Percentiles rank a stretch among this genome's conserved stretches.
phyloP scores from a whole-genome alignment of 352 stramenopile species.

The Peronospora belbahrii region DNA sequence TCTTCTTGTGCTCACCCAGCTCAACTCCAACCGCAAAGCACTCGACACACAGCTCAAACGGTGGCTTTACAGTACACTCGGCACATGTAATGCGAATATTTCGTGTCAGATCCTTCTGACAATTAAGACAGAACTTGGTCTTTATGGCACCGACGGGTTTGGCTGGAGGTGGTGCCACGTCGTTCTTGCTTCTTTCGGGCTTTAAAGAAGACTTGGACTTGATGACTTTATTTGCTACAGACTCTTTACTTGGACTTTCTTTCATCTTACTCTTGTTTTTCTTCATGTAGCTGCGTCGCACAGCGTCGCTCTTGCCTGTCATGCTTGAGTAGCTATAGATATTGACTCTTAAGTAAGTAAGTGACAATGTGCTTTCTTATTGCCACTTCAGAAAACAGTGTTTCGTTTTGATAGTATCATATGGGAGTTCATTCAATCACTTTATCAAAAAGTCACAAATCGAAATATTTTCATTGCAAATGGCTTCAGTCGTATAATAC shows the following conservation, averaged over 20 bases:
- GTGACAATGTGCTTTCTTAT: too few species aligned
- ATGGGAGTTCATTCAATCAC: neutral
- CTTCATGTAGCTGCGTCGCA: conserved; percentile 25
- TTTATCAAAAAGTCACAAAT: neutral
- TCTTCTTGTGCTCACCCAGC: conserved; percentile 75
- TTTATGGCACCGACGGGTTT: conserved; percentile 38
- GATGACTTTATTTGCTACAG: neutral
- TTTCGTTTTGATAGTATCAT: too few species aligned
- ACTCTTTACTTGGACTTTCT: conserved; percentile 1
- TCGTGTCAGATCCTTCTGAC: conserved; percentile 76
- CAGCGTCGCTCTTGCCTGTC: conserved; percentile 13
- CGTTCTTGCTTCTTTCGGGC: conserved; percentile 1
- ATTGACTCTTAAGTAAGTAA: conserved; percentile 19
- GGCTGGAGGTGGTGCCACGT: conserved; percentile 11
- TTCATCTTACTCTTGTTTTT: conserved; percentile 17
- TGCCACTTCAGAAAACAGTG: too few species aligned
- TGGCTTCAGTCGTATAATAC: neutral
- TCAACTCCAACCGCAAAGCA: conserved; percentile 88
- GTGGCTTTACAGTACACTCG: conserved; percentile 47
- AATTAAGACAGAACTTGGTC: conserved; percentile 80
- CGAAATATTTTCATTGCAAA: too few species aligned
- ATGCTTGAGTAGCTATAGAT: conserved; percentile 9
- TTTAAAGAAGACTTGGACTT: neutral
- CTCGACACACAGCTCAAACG: conserved; percentile 90
- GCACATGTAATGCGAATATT: conserved; percentile 82